Base-by-base conservation (phyloP, 2,329 filamentous ascomycete genomes). In the Claviceps pusilla region DNA sequence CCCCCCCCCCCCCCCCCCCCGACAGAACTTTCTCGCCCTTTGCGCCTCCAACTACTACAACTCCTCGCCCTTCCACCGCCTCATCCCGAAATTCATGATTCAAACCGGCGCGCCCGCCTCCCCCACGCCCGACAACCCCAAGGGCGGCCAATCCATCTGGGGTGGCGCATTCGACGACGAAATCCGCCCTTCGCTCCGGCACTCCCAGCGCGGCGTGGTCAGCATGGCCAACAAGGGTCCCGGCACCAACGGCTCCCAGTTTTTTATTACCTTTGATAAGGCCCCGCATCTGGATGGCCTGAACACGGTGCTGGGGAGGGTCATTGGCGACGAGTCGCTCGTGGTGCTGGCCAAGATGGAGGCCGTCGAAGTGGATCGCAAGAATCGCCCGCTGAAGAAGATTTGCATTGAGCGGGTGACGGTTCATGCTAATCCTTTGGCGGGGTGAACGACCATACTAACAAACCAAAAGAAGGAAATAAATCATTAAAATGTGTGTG, bases 1-100 rank as follows among this genome's bases (percentile, higher is more conserved):
- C 31, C 31, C n/a, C n/a, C n/a, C n/a, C n/a, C n/a, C 57, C 51
- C 31, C 28, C 12, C 24, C 24, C 4, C 31, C 46, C 29, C 19
- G 43, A 28, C 66, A 88, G 83, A 94, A 94, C 73, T 94, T 94
- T 71, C 82, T 94, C 60, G 87, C 87, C 53, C 83, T 93, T 58
- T 89, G 86, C 74, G 87, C 86, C 51, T 89, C 86, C 10, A 76
- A 76, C 63, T 89, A 86, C 73, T 93, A 89, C 73, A 74, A 87
- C 65, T 69, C 70, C 63, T 88, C 85, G 29, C 83, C 84, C 57
- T 86, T 93, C 69, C 87, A 93, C 74, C 83, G 87, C 52, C 75
- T 87, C 58, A 90, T 93, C 56, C 84, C 87, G 10, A 74, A 75
- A 57, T 94, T 94, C 76, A 93, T 94, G 79, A 74, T 82, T 28